Conservation (phyloP, 2,329 filamentous ascomycete species). For the Epichloe amarillans region DNA sequence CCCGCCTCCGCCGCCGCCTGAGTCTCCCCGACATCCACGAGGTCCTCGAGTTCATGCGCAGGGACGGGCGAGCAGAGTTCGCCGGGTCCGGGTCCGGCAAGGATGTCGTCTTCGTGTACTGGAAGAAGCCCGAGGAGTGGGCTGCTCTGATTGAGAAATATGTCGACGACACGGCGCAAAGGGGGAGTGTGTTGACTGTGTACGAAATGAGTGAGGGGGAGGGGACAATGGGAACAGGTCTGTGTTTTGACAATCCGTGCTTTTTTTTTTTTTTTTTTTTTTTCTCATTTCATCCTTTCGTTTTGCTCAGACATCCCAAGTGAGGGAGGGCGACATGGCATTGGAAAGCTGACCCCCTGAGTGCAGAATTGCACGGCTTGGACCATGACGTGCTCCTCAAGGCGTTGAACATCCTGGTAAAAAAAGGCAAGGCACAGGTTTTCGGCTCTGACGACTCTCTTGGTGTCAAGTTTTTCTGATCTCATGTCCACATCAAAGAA, state of each 20-base stretch:
- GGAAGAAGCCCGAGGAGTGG: slow-evolving; percentile 85
- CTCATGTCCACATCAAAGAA: not conserved
- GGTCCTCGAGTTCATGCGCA: slow-evolving; percentile 45
- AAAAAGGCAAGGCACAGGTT: slow-evolving; percentile 83
- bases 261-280: too few relatives aligned
- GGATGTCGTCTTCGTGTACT: slow-evolving; percentile 61
- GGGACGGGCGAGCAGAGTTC: slow-evolving; percentile 54
- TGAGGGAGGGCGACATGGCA: too few relatives aligned
- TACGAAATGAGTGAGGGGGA: slow-evolving; percentile 90
- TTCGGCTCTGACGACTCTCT: slow-evolving; percentile 81
- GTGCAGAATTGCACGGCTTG: slow-evolving; percentile 71
- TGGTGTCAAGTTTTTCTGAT: slow-evolving; percentile 93
- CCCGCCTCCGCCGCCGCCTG: slow-evolving; percentile 37
- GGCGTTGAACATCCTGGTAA: slow-evolving; percentile 69
- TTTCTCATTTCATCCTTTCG: too few relatives aligned
- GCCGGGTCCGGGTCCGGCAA: slow-evolving; percentile 22
- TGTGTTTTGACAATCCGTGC: not conserved
- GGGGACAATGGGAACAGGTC: slow-evolving; percentile 54
- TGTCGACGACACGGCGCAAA: slow-evolving; percentile 81
- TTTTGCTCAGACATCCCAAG: not conserved
- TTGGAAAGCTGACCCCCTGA: not conserved
- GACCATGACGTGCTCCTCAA: slow-evolving; percentile 70
- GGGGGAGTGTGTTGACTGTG: slow-evolving; percentile 75
- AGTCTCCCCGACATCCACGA: slow-evolving; percentile 38
- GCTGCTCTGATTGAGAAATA: slow-evolving; percentile 63